Conservation (phyloP, 2,329 filamentous ascomycete genomes). For the Pseudogymnoascus pannorum region DNA sequence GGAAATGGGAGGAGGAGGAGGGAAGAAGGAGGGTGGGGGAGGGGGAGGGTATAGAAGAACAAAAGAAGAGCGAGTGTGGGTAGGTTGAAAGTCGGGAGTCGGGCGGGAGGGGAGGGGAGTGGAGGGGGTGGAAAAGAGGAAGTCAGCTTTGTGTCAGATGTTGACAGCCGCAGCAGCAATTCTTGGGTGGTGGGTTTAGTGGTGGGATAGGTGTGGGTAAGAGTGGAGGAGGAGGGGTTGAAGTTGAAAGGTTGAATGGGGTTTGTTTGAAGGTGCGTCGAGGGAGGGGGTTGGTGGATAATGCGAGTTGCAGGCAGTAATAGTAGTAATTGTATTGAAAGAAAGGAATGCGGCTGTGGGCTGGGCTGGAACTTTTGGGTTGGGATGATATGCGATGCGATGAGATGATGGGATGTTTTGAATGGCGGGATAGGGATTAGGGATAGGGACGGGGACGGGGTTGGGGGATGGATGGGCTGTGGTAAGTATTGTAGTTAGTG, state of each 20-base stretch:
- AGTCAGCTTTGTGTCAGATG: not conserved
- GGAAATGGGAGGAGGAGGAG: slow-evolving; percentile 22
- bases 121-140: too few relatives aligned
- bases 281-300: not conserved
- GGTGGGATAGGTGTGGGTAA: not conserved
- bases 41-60: slow-evolving; percentile 20
- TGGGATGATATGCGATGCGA: not conserved
- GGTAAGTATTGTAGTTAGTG: too few relatives aligned
- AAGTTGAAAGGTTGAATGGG: not conserved
- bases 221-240: not conserved
- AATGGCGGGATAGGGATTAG: too few relatives aligned
- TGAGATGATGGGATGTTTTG: not conserved
- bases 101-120: not conserved
- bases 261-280: not conserved
- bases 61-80: slow-evolving; percentile 7
- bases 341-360: not conserved
- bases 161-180: not conserved
- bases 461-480: not conserved
- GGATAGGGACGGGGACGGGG: too few relatives aligned
- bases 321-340: too few relatives aligned
- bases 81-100: not conserved
- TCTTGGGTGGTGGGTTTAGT: not conserved
- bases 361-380: not conserved
- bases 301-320: not conserved
- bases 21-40: slow-evolving; percentile 28